phyloP scores from a whole-genome alignment of 179 eudicot species.

The Amaranthus tricolor region DNA sequence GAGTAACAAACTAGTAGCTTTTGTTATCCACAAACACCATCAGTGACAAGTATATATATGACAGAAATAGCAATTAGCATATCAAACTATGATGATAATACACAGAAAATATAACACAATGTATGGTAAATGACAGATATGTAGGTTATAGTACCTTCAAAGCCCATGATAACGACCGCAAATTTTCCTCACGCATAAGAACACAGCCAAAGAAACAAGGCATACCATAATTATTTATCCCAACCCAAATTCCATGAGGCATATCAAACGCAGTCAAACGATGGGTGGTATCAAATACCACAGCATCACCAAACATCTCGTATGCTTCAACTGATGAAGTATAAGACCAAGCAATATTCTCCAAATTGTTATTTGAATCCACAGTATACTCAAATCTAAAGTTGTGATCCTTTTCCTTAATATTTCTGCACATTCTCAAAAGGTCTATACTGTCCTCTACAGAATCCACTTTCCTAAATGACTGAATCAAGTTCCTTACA shows the following conservation, averaged over 20 bases:
- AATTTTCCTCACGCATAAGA: slow-evolving; percentile 77
- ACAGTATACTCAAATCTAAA: slow-evolving; percentile 72
- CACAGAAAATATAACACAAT: not conserved
- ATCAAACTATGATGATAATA: too few relatives aligned
- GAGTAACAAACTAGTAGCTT: too few relatives aligned
- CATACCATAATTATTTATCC: slow-evolving; percentile 94
- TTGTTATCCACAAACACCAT: not conserved
- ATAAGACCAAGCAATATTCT: slow-evolving; percentile 95
- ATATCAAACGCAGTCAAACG: slow-evolving; percentile 84
- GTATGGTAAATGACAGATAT: not conserved
- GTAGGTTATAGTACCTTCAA: slow-evolving; percentile 56
- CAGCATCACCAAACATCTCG: slow-evolving; percentile 86
- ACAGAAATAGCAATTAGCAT: not conserved
- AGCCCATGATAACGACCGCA: slow-evolving; percentile 86
- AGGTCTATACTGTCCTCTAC: slow-evolving; percentile 81
- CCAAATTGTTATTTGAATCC: slow-evolving; percentile 71
- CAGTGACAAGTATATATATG: not conserved
- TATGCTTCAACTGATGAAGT: slow-evolving; percentile 78
- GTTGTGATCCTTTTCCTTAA: slow-evolving; percentile 76
- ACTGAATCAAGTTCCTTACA: slow-evolving; percentile 86
- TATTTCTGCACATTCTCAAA: slow-evolving; percentile 78
- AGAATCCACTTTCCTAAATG: slow-evolving; percentile 73
- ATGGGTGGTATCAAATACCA: slow-evolving; percentile 91
- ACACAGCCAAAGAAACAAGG: slow-evolving; percentile 95
- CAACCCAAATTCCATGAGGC: slow-evolving; percentile 97